phyloP scores from a whole-genome alignment of 1,284 basidiomycete genomes.

The Leccinum insolens region DNA sequence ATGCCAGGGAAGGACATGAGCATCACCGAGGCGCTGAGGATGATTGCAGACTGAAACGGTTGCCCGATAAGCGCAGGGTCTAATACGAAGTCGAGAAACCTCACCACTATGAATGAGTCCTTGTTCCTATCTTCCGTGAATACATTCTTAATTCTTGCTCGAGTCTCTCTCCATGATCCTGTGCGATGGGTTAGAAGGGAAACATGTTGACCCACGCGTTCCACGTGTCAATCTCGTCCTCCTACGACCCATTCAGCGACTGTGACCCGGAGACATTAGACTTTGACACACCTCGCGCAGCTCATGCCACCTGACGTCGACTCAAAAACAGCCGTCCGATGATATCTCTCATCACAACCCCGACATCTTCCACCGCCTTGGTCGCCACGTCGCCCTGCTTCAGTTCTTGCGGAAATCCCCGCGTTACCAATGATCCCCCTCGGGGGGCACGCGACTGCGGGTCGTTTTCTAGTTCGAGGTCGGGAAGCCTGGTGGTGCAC shows the following conservation, averaged over 20 bases:
- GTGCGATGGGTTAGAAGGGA: not conserved
- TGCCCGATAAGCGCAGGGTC: not conserved
- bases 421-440: conserved; percentile 73
- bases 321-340: conserved; percentile 36
- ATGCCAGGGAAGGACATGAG: no score
- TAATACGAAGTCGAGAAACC: not conserved
- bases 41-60: not conserved
- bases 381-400: conserved; percentile 75
- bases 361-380: conserved; percentile 82
- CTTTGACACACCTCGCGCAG: conserved; percentile 51
- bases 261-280: not conserved
- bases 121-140: conserved; percentile 54
- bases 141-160: conserved; percentile 49
- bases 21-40: no score
- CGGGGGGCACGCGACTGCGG: conserved; percentile 41
- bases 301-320: conserved; percentile 64
- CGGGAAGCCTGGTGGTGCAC: conserved; percentile 31
- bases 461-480: conserved; percentile 52
- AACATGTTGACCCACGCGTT: conserved; percentile 51
- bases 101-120: conserved; percentile 35
- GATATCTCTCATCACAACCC: conserved; percentile 51
- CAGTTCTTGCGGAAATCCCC: conserved; percentile 74
- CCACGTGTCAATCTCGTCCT: conserved; percentile 81
- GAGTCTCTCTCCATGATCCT: conserved; percentile 60
- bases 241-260: conserved; percentile 39